Evolutionary conservation across 192 early-diverging fungal genomes (phyloP), one percentile per base, ranked within the genome.

Genomic region (Funneliformis mosseae): DNA sequence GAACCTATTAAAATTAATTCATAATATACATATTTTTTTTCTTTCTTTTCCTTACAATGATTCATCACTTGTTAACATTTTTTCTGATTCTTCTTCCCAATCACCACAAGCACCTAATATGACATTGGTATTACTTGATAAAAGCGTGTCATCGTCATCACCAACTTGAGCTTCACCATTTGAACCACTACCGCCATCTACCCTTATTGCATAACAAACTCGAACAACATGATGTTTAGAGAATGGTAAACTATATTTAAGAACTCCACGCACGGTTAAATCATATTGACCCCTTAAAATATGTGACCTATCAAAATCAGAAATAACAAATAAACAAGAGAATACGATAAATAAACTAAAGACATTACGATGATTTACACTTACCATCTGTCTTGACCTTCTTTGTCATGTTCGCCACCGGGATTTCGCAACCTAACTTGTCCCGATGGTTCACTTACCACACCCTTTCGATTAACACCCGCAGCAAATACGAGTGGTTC

Each of bases 401-500:
- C 60, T 62, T 76, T 60, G 61, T 77, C 75, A 28, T 25, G 1
- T 64, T 64, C 11, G n/a, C 70, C 70, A 28, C 76, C 76, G 27
- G 74, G 74, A 60, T 59, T 76, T 43, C 12, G 4, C 23, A 76
- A 76, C 7, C 27, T 50, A 60, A 76, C 74, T 76, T 76, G 74
- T 18, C 10, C 55, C 8, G 74, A 33, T 25, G 74, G 14, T 12
- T 23, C 33, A 39, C 50, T 48, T 6, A 75, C 23, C 5, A 75
- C 55, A 16, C 74, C 74, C 4, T 23, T 75, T 25, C 77, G 61
- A 43, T 78, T 69, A 43, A 69, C n/a, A 2, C 81, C 77, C 14
- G 76, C 50, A 61, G 60, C 18, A 60, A 82, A 82, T 33, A 82
- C 39, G 8, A 82, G 27, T 0, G 75, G 59, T 62, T 82, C 81